Evolutionary conservation across 2,329 filamentous ascomycete species (phyloP).

Genomic region (Herpomyces periplanetae): DNA sequence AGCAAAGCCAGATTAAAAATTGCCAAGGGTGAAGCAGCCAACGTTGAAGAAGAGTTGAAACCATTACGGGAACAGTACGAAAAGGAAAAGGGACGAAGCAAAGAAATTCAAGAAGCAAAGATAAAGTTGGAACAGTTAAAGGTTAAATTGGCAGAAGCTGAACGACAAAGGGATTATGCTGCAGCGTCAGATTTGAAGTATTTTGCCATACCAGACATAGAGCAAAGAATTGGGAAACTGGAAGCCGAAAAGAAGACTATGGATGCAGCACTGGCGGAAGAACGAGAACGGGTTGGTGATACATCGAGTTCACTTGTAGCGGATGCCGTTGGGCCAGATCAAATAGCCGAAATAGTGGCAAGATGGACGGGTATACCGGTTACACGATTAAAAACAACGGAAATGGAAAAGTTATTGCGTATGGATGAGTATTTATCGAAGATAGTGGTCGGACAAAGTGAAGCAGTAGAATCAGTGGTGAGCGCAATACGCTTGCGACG

Average conservation of each 20-base stretch:
- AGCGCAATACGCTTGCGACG: slow-evolving; percentile 85
- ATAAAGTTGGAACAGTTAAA: slow-evolving; percentile 68
- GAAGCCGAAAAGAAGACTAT: slow-evolving; percentile 41
- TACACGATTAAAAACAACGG: slow-evolving; percentile 60
- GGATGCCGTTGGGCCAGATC: slow-evolving; percentile 72
- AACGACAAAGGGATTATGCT: slow-evolving; percentile 40
- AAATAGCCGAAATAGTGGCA: slow-evolving; percentile 94
- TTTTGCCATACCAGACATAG: slow-evolving; percentile 79
- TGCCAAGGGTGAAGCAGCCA: slow-evolving; percentile 62
- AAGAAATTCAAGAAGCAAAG: slow-evolving; percentile 71
- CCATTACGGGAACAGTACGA: slow-evolving; percentile 86
- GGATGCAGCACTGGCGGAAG: slow-evolving; percentile 31
- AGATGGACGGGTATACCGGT: slow-evolving; percentile 96
- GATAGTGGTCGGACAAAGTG: slow-evolving; percentile 64
- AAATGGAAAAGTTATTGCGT: slow-evolving; percentile 90
- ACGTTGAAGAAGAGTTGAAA: slow-evolving; percentile 64
- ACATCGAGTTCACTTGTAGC: slow-evolving; percentile 32
- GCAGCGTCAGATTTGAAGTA: slow-evolving; percentile 82
- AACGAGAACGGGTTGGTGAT: slow-evolving; percentile 15
- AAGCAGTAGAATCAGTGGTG: slow-evolving; percentile 65
- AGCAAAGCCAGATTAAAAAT: slow-evolving; percentile 43
- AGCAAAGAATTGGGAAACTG: slow-evolving; percentile 33
- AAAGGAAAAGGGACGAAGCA: slow-evolving; percentile 56
- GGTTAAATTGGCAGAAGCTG: slow-evolving; percentile 73
- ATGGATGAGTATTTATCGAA: slow-evolving; percentile 66